Conservation (phyloP, 139 green algal genomes). For the Pycnococcus provasolii region DNA sequence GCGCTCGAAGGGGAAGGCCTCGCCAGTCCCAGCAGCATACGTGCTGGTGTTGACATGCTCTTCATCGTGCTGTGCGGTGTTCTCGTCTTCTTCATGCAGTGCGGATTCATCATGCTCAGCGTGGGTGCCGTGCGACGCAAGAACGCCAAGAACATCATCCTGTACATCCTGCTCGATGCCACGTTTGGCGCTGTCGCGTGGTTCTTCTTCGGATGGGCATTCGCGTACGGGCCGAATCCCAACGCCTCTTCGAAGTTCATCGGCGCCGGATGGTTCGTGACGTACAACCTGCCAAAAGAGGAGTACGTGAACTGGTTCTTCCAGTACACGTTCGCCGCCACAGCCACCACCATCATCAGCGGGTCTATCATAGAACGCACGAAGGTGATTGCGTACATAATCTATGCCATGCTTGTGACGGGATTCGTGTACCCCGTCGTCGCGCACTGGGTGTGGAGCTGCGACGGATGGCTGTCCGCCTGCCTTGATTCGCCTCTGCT, state of each 20-base stretch:
- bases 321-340: conserved; percentile 48
- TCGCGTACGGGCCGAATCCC: conserved; percentile 39
- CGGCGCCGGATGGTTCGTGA: neutral
- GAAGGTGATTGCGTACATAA: conserved; percentile 41
- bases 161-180: conserved; percentile 38
- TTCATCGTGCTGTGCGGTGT: conserved; percentile 42
- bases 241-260: neutral
- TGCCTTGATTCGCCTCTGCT: conserved; percentile 3
- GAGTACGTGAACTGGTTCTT: conserved; percentile 28
- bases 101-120: conserved; percentile 37
- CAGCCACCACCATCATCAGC: conserved; percentile 59
- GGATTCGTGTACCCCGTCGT: conserved; percentile 59
- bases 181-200: conserved; percentile 22
- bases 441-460: conserved; percentile 46
- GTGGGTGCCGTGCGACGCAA: conserved; percentile 27
- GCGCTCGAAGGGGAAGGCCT: too few relatives aligned
- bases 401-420: conserved; percentile 54
- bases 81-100: conserved; percentile 58
- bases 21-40: too few relatives aligned
- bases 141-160: conserved; percentile 43
- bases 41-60: neutral
- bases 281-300: neutral
- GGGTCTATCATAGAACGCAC: conserved; percentile 38
- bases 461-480: conserved; percentile 36
- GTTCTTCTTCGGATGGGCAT: conserved; percentile 47